phyloP scores from a whole-genome alignment of 2,329 filamentous ascomycete genomes.

The Phaeosphaeriaceae sp. region DNA sequence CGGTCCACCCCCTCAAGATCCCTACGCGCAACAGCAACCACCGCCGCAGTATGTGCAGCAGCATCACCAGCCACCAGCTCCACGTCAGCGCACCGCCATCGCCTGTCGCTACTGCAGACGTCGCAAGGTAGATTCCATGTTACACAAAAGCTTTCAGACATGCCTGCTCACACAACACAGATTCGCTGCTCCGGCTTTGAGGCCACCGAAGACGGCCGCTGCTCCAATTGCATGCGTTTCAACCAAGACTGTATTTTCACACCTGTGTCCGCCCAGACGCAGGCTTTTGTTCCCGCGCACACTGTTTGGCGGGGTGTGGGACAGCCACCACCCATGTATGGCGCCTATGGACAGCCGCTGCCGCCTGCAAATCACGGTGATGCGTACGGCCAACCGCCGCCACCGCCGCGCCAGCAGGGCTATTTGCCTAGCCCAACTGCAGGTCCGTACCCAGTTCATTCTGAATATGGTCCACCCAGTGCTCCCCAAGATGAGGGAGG shows the following conservation, averaged over 20 bases:
- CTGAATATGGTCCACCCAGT: conserved; percentile 40
- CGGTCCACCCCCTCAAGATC: conserved; percentile 48
- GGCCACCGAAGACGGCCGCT: conserved; percentile 73
- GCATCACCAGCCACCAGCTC: conserved; percentile 56
- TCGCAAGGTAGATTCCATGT: conserved; percentile 58
- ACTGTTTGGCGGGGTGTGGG: conserved; percentile 63
- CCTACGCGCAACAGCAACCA: conserved; percentile 50
- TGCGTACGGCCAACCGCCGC: conserved; percentile 40
- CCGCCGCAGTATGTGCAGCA: conserved; percentile 49
- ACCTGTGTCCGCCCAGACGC: conserved; percentile 75
- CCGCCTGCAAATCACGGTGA: conserved; percentile 47
- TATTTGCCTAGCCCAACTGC: conserved; percentile 55
- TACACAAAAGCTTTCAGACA: not conserved
- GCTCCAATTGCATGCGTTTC: conserved; percentile 75
- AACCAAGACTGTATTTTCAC: conserved; percentile 81
- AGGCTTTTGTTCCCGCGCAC: conserved; percentile 76
- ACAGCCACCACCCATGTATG: conserved; percentile 58
- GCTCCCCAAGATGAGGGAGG: conserved; percentile 47
- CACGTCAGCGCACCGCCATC: conserved; percentile 66
- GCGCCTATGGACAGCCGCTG: conserved; percentile 59
- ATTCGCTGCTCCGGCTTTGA: conserved; percentile 80
- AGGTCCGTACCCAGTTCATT: conserved; percentile 50
- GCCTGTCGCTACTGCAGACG: conserved; percentile 67
- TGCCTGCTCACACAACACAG: conserved; percentile 52
- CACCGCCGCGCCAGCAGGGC: conserved; percentile 41